Percentiles rank a stretch among this genome's conserved stretches.
These are phyloP conservation scores for Fusarium denticulatum DNA, from an alignment of 2,329 filamentous ascomycete species.

Conservation along the genomic window DNA sequence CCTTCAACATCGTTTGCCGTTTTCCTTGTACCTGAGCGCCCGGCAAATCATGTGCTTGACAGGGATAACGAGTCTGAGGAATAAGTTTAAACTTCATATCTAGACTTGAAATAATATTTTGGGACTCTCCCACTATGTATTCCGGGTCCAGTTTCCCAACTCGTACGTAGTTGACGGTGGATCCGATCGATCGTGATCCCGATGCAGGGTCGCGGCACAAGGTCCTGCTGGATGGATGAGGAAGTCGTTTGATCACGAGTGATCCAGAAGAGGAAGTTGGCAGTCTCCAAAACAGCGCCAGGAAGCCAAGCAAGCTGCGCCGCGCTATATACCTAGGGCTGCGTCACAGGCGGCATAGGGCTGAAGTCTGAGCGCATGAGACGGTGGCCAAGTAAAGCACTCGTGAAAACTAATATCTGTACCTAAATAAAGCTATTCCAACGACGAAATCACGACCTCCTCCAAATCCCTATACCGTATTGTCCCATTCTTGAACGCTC, in stretches of 20 bases:
- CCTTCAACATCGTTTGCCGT: constrained; percentile 50
- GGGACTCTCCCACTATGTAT: background rate
- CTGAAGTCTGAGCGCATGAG: background rate
- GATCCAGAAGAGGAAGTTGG: background rate
- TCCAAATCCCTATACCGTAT: background rate
- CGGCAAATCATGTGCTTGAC: constrained; percentile 18
- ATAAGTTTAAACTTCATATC: background rate
- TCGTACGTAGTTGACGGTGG: background rate
- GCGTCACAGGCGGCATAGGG: background rate
- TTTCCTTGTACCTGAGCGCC: constrained; percentile 50
- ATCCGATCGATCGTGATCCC: background rate
- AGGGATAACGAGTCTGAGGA: constrained; percentile 8
- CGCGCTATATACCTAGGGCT: too few relatives aligned
- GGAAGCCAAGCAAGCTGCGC: background rate
- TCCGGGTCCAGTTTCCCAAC: accelerated
- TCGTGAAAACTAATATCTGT: accelerated
- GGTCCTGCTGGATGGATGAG: accelerated
- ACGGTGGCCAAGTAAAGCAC: accelerated
- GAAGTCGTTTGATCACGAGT: background rate
- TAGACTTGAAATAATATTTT: background rate
- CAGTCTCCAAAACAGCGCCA: too few relatives aligned
- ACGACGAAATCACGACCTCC: background rate
- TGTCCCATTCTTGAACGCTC: constrained; percentile 16
- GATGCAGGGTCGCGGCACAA: background rate
- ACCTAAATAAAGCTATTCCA: accelerated